Evolutionary conservation across 345 rosid genomes (phyloP).

Genomic region (Nasturtium officinale): DNA sequence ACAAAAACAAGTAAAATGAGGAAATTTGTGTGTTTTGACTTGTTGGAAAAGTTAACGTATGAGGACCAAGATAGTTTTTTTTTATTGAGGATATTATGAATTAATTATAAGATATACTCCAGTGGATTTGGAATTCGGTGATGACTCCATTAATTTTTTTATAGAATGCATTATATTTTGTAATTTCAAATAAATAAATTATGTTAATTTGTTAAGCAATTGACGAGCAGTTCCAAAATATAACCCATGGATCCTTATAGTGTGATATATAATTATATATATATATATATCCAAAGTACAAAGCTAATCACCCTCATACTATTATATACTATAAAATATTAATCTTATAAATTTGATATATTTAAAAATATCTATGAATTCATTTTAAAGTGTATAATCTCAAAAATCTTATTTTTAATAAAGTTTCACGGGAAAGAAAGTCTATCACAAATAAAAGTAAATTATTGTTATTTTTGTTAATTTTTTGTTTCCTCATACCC

Average conservation of each 20-base stretch:
- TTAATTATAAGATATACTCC: too few species aligned
- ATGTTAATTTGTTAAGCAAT: not conserved
- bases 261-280: too few species aligned
- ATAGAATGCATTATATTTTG: not conserved
- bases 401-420: not conserved
- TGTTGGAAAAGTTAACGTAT: slow-evolving; percentile 6
- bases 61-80: too few species aligned
- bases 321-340: too few species aligned
- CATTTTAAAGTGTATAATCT: not conserved
- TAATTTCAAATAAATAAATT: not conserved
- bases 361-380: too few species aligned
- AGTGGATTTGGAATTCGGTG: not conserved
- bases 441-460: not conserved
- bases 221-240: not conserved
- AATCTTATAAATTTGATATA: not conserved
- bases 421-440: not conserved
- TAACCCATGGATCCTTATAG: not conserved
- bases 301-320: not conserved
- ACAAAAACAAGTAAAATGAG: not conserved
- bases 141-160: not conserved
- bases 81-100: not conserved
- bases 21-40: not conserved
- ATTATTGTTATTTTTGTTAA: not conserved
- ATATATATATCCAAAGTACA: too few species aligned
- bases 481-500: too few species aligned